Base-by-base conservation (phyloP, 352 stramenopile genomes). In the Globisporangium echinulatum region DNA sequence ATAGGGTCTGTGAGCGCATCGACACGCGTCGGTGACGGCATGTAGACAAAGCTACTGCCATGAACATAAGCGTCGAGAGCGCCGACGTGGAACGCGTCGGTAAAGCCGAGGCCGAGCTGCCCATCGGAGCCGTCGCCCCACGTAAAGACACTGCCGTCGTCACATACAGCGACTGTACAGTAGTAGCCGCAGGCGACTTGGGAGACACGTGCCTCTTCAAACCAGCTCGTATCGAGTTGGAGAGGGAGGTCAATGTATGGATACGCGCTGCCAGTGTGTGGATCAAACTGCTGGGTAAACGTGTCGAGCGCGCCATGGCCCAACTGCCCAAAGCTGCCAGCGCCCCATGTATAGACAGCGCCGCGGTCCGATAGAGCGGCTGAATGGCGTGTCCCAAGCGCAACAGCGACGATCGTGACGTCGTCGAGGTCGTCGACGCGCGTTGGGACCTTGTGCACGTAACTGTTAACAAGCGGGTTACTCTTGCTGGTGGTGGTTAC, bases 101-200 rank as follows among this genome's bases (percentile, higher is more conserved):
- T 74, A 52, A 84, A 87, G 0, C 82, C 77, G 1, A 92, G 56
- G 1, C 82, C 82, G 13, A 90, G 70, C 50, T 91, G 82, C 0
- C 82, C 79, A 49, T 92, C 82, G 1, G 79, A 92, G 40, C 80
- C 82, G 64, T 92, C 80, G 0, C 82, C 82, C 78, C 80, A 92
- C 19, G 79, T 77, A 47, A 87, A 87, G 5, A 90, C 73, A 19
- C 71, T 84, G 3, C 77, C 82, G 47, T 92, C 85, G 46, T 88
- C 81, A n/a, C 77, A 79, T 43, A 92, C 56, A 7, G 70, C 79
- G 15, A 91, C 25, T 1, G 72, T 88, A 56, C 89, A 90, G 57
- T 89, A 90, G 56, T 87, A 81, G 0, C 82, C 82, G 43, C 85
- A 93, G 7, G 76, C 75, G n/a, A 93, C 61, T 59, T 90, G 72